Evolutionary conservation across 179 eudicot genomes (phyloP).

Genomic region (Dionaea muscipula): DNA sequence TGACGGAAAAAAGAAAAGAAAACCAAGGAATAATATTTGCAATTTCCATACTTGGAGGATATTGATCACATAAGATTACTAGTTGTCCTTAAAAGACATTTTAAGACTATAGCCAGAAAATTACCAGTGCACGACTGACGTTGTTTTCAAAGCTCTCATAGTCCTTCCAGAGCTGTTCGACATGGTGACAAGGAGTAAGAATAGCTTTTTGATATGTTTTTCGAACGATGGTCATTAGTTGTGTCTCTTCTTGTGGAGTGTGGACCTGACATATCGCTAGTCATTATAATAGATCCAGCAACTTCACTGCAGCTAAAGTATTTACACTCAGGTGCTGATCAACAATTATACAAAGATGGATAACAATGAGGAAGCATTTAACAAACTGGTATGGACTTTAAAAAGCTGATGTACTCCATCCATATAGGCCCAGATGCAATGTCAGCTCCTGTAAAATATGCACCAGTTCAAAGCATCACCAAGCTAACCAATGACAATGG

Average conservation of each 20-base stretch:
- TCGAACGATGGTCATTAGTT: constrained; percentile 69
- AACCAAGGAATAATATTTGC: too few species aligned
- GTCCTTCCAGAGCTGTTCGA: constrained; percentile 94
- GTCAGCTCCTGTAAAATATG: constrained; percentile 50
- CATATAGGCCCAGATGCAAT: constrained; percentile 90
- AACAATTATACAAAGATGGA: neutral
- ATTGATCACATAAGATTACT: too few species aligned
- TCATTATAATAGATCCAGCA: constrained; percentile 7
- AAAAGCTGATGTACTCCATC: constrained; percentile 83
- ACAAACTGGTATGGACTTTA: constrained; percentile 76
- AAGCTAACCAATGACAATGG: neutral
- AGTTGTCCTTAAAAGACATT: neutral
- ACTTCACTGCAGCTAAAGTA: neutral
- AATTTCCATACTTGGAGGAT: too few species aligned
- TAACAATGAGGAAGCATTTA: constrained; percentile 7
- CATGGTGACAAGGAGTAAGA: constrained; percentile 77
- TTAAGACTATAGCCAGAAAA: neutral
- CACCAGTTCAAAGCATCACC: neutral
- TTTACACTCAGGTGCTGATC: neutral
- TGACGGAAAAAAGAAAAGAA: too few species aligned
- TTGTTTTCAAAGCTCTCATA: constrained; percentile 95
- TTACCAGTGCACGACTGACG: constrained; percentile 90
- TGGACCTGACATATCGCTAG: constrained; percentile 46
- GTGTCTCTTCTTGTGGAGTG: constrained; percentile 77
- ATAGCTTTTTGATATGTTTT: constrained; percentile 85